A percentile compares a stretch with the other conserved stretches of the same genome.
Conservation (phyloP, 2,329 filamentous ascomycete genomes). For the Hymenoscyphus linearis region DNA sequence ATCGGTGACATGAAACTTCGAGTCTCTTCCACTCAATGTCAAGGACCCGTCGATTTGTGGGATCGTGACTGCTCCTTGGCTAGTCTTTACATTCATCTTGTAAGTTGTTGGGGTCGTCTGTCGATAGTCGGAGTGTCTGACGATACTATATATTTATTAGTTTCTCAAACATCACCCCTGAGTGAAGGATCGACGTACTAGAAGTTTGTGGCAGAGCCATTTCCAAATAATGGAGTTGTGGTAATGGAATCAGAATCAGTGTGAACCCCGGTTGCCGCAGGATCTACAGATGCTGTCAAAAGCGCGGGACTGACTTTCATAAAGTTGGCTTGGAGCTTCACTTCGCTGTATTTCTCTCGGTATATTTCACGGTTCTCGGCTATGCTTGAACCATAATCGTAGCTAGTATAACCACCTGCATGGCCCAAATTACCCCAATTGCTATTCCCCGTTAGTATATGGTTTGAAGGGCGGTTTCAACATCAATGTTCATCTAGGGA, state of each 20-base stretch:
- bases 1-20: slow-evolving; percentile 62
- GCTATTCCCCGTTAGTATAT: background rate
- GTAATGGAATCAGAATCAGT: slow-evolving; percentile 44
- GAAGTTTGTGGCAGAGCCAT: slow-evolving; percentile 51
- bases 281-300: slow-evolving; percentile 51
- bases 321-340: slow-evolving; percentile 73
- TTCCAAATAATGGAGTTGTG: slow-evolving; percentile 55
- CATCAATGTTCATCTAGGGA: background rate
- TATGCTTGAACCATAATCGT: slow-evolving; percentile 57
- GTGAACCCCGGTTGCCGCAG: slow-evolving; percentile 40
- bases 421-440: slow-evolving; percentile 80
- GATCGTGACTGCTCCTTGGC: slow-evolving; percentile 49
- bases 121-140: slow-evolving; percentile 63
- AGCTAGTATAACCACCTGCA: slow-evolving; percentile 55
- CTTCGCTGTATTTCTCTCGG: slow-evolving; percentile 73
- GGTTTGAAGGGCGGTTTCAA: background rate
- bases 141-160: slow-evolving; percentile 33
- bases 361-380: slow-evolving; percentile 62
- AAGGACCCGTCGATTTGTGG: slow-evolving; percentile 54
- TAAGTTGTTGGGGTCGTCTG: slow-evolving; percentile 53
- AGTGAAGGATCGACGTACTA: slow-evolving; percentile 35
- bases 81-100: slow-evolving; percentile 56
- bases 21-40: slow-evolving; percentile 57
- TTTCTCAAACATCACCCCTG: background rate
- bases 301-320: slow-evolving; percentile 67